Conservation (phyloP, 2,329 filamentous ascomycete species). For the Colletotrichum sp. region DNA sequence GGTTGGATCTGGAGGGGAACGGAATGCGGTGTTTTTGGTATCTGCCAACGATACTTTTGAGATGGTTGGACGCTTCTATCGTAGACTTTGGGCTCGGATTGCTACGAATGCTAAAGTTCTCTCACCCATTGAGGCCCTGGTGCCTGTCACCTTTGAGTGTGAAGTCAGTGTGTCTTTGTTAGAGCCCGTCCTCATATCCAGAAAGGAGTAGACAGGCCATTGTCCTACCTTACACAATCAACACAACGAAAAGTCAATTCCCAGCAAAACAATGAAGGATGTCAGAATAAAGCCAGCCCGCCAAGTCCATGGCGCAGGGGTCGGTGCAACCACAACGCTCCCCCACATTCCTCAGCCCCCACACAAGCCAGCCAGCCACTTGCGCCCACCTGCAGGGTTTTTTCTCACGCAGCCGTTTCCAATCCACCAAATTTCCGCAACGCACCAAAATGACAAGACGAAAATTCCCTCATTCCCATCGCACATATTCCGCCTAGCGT, state of each 20-base stretch:
- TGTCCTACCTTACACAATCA: background rate
- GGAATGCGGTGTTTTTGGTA: background rate
- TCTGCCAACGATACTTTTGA: background rate
- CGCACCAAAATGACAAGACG: background rate
- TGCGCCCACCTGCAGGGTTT: background rate
- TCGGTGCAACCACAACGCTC: background rate
- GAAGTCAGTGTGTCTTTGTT: background rate
- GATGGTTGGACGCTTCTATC: background rate
- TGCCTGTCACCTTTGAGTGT: rapidly evolving
- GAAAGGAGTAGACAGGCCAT: background rate
- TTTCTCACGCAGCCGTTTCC: background rate
- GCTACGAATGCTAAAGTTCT: background rate
- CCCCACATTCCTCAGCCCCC: background rate
- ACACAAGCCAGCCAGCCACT: background rate
- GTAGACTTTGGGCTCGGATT: background rate
- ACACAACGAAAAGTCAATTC: background rate
- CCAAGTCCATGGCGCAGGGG: background rate
- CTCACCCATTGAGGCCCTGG: background rate
- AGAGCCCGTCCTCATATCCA: background rate
- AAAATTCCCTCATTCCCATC: background rate
- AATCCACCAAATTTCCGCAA: background rate
- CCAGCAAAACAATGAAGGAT: background rate
- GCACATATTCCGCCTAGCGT: background rate
- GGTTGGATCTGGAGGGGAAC: background rate
- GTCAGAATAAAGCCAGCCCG: background rate